These are phyloP conservation scores for Dovyalis caffra DNA, from an alignment of 345 rosid genomes.

Conservation along the genomic window DNA sequence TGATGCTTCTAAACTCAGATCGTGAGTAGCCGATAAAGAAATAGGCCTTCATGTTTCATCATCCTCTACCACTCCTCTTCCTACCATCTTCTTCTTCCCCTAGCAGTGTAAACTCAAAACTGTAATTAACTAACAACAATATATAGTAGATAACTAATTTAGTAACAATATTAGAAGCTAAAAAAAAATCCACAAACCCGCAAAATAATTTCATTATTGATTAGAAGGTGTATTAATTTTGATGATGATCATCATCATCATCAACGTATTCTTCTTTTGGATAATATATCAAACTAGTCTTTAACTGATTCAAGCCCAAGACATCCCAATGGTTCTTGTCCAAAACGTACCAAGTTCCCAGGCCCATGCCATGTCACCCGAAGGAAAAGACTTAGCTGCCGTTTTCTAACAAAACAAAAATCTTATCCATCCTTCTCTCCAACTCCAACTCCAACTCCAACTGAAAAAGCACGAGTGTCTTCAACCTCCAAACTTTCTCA, in stretches of 20 bases:
- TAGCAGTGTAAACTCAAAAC: no score
- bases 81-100: no score
- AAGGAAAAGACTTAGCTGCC: not conserved
- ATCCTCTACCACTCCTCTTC: not conserved
- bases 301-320: not conserved
- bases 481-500: slow-evolving; percentile 20
- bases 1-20: not conserved
- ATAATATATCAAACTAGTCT: no score
- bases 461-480: not conserved
- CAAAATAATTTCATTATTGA: not conserved
- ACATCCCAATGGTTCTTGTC: not conserved
- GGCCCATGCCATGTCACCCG: not conserved
- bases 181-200: no score
- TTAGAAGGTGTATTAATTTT: not conserved
- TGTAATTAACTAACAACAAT: not conserved
- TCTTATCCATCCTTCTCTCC: slow-evolving; percentile 35
- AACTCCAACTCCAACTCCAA: no score
- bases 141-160: no score
- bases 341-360: not conserved
- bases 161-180: no score
- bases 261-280: no score
- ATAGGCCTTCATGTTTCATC: not conserved
- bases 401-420: not conserved
- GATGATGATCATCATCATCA: no score
- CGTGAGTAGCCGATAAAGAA: not conserved